A percentile compares a stretch with the other conserved stretches of the same genome.
Conservation (phyloP, 768 basidiomycete genomes). For the Tricholoma sp. region DNA sequence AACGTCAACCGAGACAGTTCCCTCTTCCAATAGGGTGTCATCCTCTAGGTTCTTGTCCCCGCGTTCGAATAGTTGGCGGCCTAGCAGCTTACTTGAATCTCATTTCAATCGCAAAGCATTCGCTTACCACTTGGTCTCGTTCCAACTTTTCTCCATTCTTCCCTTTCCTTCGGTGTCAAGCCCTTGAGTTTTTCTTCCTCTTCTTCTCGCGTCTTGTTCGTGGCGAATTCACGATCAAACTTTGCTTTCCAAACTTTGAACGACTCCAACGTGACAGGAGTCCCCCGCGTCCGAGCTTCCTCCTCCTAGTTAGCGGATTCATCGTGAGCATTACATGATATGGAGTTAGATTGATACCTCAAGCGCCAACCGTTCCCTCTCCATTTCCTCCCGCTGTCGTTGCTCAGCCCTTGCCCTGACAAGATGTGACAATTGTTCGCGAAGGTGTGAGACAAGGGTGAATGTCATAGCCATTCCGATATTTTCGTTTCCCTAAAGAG, state of each 20-base stretch:
- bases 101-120: not conserved
- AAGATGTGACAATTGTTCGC: conserved; percentile 67
- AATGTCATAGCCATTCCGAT: conserved; percentile 98
- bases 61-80: conserved; percentile 88
- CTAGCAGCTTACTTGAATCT: conserved; percentile 32
- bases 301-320: conserved; percentile 54
- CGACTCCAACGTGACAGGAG: conserved; percentile 79
- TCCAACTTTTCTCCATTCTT: conserved; percentile 67
- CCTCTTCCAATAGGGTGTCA: conserved; percentile 79
- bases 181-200: conserved; percentile 70
- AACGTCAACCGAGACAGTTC: conserved; percentile 79
- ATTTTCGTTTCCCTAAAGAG: conserved; percentile 70
- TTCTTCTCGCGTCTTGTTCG: conserved; percentile 61
- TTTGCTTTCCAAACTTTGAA: conserved; percentile 80
- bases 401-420: conserved; percentile 55
- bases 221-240: conserved; percentile 67
- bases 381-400: conserved; percentile 55
- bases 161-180: conserved; percentile 74
- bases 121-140: conserved; percentile 65
- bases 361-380: conserved; percentile 66
- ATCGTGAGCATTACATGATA: not conserved
- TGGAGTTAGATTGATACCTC: conserved; percentile 51
- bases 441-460: conserved; percentile 80
- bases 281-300: conserved; percentile 82
- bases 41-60: conserved; percentile 71